These are phyloP conservation scores for Solanum pinnatisectum DNA, from an alignment of 257 asterid genomes.

Conservation along the genomic window DNA sequence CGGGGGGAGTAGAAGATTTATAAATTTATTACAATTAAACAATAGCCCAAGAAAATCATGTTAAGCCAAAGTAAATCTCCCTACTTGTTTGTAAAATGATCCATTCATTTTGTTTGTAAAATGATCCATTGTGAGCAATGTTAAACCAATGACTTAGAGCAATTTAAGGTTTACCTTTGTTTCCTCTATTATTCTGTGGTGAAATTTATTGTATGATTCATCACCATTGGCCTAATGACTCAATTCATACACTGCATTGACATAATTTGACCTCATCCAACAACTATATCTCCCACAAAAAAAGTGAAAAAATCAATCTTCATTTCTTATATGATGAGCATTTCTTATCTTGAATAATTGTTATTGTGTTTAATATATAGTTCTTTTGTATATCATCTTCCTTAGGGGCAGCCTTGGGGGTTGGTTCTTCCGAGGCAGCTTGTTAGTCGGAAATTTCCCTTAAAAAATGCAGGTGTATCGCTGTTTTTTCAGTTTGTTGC, in stretches of 20 bases:
- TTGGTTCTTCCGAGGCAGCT: conserved; percentile 1
- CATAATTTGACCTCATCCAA: not conserved
- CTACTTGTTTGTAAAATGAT: not conserved
- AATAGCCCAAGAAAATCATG: not conserved
- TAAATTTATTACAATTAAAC: not conserved
- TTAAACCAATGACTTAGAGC: not conserved
- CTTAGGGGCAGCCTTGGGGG: not conserved
- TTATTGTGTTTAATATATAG: not conserved
- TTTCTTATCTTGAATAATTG: not conserved
- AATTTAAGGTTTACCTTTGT: not conserved
- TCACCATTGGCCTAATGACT: not conserved
- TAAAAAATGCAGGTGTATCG: not conserved
- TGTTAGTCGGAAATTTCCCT: not conserved
- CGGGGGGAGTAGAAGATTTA: not conserved
- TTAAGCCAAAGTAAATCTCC: not conserved
- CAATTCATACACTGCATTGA: not conserved
- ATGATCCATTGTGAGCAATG: not conserved
- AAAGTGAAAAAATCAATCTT: not conserved
- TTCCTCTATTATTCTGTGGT: not conserved
- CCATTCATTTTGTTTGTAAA: not conserved
- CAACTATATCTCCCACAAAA: not conserved
- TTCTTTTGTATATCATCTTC: not conserved
- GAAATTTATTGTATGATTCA: not conserved
- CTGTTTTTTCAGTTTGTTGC: not conserved
- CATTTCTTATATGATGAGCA: not conserved